phyloP scores from a whole-genome alignment of 805 yeast species.

The Saturnispora dispora region DNA sequence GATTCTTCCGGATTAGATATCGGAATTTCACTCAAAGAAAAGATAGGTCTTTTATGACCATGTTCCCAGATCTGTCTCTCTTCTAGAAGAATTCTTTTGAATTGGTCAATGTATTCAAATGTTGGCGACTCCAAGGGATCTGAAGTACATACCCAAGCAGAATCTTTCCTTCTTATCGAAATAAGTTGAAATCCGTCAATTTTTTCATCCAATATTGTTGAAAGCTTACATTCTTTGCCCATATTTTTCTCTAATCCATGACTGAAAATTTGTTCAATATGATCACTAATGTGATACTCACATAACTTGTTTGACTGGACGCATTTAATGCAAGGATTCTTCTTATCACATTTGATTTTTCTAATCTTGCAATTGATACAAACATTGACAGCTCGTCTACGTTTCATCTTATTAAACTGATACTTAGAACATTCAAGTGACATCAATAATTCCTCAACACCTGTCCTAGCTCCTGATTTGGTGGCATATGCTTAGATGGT shows the following conservation, averaged over 20 bases:
- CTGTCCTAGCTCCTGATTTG: neutral
- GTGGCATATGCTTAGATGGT: neutral
- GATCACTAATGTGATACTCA: neutral
- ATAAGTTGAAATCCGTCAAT: neutral
- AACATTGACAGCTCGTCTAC: conserved; percentile 9
- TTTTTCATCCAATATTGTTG: neutral
- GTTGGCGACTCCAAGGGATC: neutral
- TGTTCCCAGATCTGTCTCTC: neutral
- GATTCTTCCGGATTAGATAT: neutral
- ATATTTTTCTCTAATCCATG: neutral
- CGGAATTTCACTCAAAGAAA: conserved; percentile 3
- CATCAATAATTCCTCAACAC: neutral
- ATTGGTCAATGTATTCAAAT: neutral
- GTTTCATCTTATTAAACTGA: neutral
- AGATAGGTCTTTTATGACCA: neutral
- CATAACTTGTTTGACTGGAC: conserved; percentile 3
- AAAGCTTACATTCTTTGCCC: neutral
- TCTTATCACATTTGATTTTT: conserved; percentile 15
- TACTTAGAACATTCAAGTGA: neutral
- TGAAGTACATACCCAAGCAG: neutral
- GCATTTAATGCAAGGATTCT: conserved; percentile 13
- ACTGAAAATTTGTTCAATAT: neutral
- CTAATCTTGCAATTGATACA: conserved; percentile 12
- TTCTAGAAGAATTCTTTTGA: neutral
- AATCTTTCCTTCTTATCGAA: neutral